These are phyloP conservation scores for Geotrichum histeridarum DNA, from an alignment of 1,139 yeast genomes.

Conservation along the genomic window DNA sequence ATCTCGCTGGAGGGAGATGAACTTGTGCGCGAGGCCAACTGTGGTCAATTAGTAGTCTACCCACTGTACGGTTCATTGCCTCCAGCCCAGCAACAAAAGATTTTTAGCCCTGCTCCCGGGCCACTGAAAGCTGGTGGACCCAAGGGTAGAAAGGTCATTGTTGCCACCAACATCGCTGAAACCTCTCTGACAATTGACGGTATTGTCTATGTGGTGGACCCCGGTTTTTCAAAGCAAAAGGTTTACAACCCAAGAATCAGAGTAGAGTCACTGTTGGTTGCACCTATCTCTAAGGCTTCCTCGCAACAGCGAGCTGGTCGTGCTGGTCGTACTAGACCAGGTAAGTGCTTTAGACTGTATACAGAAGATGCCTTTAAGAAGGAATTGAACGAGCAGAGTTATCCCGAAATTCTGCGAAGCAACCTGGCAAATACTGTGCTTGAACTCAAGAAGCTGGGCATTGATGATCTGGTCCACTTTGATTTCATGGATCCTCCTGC, in stretches of 20 bases:
- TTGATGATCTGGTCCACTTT: conserved; percentile 93
- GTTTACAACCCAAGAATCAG: conserved; percentile 95
- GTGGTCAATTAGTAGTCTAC: conserved; percentile 84
- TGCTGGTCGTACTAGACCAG: conserved; percentile 99
- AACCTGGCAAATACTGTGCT: conserved; percentile 88
- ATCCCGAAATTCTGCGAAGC: conserved; percentile 89
- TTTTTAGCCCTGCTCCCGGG: conserved; percentile 84
- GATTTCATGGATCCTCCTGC: conserved; percentile 99
- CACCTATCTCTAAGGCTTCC: conserved; percentile 94
- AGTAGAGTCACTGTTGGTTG: conserved; percentile 87
- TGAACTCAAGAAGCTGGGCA: conserved; percentile 86
- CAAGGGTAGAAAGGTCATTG: conserved; percentile 88
- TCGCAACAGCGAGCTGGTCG: conserved; percentile 99
- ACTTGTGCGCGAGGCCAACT: conserved; percentile 75
- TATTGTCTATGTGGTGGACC: conserved; percentile 93
- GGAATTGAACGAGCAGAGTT: conserved; percentile 89
- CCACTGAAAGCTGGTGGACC: conserved; percentile 60
- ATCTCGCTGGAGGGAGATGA: conserved; percentile 85
- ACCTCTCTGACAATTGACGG: conserved; percentile 97
- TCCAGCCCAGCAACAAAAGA: conserved; percentile 89
- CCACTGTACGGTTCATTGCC: conserved; percentile 95
- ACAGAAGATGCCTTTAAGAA: conserved; percentile 95
- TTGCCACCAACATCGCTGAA: conserved; percentile 96
- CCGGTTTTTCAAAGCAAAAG: conserved; percentile 94
- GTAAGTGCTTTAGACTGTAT: conserved; percentile 92